Conservation (phyloP, 148 eudicot species). For the Chenopodium berlandieri region DNA sequence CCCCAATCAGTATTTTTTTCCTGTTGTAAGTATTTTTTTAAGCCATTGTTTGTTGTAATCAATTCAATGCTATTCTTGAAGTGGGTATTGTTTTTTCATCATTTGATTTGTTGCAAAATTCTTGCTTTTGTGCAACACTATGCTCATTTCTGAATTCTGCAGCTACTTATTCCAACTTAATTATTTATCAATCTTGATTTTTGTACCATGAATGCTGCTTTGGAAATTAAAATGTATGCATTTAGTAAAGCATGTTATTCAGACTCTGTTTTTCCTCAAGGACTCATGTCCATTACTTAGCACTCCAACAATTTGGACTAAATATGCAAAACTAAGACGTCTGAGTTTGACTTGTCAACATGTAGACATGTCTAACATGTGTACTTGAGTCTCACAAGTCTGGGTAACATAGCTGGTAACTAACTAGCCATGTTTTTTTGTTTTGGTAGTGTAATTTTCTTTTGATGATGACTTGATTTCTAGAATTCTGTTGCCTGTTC, state of each 20-base stretch:
- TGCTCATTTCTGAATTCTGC: not conserved
- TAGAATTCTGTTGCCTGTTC: not conserved
- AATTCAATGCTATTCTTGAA: not conserved
- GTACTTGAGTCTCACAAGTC: not conserved
- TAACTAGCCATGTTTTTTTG: not conserved
- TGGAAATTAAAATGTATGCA: not conserved
- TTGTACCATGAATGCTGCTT: not conserved
- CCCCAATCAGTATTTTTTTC: constrained; percentile 80
- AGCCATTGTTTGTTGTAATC: constrained; percentile 4
- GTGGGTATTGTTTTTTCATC: not conserved
- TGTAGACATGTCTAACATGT: not conserved
- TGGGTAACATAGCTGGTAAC: not conserved
- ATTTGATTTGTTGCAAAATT: not conserved
- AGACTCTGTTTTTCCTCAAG: not conserved
- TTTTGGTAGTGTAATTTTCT: not conserved
- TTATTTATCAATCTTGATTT: not conserved
- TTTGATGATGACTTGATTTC: not conserved
- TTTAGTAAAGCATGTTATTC: not conserved
- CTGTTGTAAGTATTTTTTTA: constrained; percentile 59
- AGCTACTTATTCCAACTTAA: not conserved
- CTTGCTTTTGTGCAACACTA: not conserved
- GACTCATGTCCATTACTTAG: not conserved
- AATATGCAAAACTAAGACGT: not conserved
- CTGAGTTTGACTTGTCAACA: not conserved
- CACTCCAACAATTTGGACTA: not conserved